Base-by-base conservation (phyloP, 345 rosid genomes). In the Melastoma malabathricum region DNA sequence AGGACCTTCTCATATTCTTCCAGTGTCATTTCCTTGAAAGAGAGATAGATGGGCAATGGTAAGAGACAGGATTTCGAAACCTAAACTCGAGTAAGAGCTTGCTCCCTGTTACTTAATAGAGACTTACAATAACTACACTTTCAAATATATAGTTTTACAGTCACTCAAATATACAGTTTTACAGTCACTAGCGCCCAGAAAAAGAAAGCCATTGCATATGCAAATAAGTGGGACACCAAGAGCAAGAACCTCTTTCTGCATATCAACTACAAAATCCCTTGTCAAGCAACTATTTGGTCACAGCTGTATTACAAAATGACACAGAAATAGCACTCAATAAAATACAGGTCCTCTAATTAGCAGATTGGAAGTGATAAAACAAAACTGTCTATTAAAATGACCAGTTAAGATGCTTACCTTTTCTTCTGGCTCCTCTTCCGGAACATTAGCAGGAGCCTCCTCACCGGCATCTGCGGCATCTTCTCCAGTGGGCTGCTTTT, bases 1-100 rank as follows among this genome's bases (percentile, higher is more conserved):
- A 52, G 84, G 44, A 90, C 64, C 66, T 87, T 90, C 77, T 90
- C 85, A 65, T 90, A 90, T 76, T 90, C 96, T 65, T 87, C 96
- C 60, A 86, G 56, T 18, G 98, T 90, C 98, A 87, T 90, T 70
- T 90, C 87, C 98, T 90, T 64, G 15, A 25, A 13, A 15, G 29
- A 57, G 41, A 34, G 41, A 34, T 1, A 34, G 41, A 34, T 8
- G 10, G 41, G 12, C 41, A 34, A 34, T 34, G 12, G 41, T 5
- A 34, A 34, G 41, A 7, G 12, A 58, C 18, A 3, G 45, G 49
- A 22, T 17, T 22, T 12, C 41, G 12, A 12, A 34, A 34, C 41
- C 41, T 9, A 34, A 34, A 34, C 41, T 8, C 41, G 12, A 34
- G 6, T 6, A 12, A 46, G 34, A 18, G 48, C 46, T 44, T 31